phyloP scores from a whole-genome alignment of 1,284 basidiomycete genomes.

The Apiotrichum laibachii region DNA sequence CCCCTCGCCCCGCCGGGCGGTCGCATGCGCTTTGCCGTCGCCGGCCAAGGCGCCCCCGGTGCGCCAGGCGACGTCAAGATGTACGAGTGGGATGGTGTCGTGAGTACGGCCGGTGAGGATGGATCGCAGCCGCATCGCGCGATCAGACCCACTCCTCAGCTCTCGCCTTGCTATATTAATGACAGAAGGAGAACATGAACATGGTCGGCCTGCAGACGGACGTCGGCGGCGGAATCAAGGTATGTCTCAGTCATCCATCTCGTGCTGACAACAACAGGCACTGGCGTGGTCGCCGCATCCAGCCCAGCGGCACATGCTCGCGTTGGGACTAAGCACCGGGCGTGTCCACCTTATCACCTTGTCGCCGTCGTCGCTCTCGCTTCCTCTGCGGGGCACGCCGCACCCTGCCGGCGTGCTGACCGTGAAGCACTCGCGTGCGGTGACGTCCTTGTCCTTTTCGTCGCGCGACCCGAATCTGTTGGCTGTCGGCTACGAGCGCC shows the following conservation, averaged over 20 bases:
- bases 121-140: not conserved
- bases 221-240: constrained; percentile 34
- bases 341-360: constrained; percentile 36
- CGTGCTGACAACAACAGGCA: constrained; percentile 23
- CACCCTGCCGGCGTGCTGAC: constrained; percentile 29
- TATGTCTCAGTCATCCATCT: not conserved
- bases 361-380: constrained; percentile 36
- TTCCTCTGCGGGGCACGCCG: constrained; percentile 19
- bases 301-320: constrained; percentile 36
- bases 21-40: constrained; percentile 41
- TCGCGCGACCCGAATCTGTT: constrained; percentile 41
- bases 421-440: constrained; percentile 42
- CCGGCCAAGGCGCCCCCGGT: constrained; percentile 36
- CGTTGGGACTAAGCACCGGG: constrained; percentile 39
- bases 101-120: constrained; percentile 18
- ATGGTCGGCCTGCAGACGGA: constrained; percentile 46
- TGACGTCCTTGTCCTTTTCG: constrained; percentile 45
- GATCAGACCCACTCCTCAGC: too few relatives aligned
- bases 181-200: constrained; percentile 35
- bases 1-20: constrained; percentile 21
- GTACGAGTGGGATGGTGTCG: constrained; percentile 42
- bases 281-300: constrained; percentile 45
- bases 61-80: constrained; percentile 44
- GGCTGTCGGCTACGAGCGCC: constrained; percentile 46
- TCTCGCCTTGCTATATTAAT: constrained; percentile 2